These are phyloP conservation scores for Penicillium sp. DNA, from an alignment of 2,329 filamentous ascomycete species.

Conservation along the genomic window DNA sequence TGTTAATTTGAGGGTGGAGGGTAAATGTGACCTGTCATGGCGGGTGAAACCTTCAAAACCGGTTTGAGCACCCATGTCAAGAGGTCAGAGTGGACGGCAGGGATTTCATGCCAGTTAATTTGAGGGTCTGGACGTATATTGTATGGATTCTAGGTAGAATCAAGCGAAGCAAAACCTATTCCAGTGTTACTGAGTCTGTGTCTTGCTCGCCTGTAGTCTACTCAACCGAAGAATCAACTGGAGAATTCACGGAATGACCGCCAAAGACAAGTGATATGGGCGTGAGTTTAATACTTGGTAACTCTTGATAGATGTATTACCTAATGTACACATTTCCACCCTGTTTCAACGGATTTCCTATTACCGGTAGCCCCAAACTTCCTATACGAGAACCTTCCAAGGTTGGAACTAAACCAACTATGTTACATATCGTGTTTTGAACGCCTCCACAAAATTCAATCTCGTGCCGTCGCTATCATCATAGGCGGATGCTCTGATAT, in stretches of 20 bases:
- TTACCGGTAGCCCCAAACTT: too few species aligned
- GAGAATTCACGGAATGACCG: background rate
- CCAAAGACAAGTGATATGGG: background rate
- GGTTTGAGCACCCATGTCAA: background rate
- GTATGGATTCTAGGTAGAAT: background rate
- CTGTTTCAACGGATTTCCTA: background rate
- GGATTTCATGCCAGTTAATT: background rate
- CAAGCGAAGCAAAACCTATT: too few species aligned
- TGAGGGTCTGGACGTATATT: background rate
- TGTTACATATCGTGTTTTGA: conserved; percentile 16
- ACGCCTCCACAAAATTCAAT: conserved; percentile 20
- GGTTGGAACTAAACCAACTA: conserved; percentile 1
- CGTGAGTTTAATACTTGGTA: background rate
- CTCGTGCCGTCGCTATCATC: conserved; percentile 4
- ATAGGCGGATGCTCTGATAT: background rate
- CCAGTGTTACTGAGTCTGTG: too few species aligned
- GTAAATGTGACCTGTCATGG: background rate
- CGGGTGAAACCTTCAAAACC: background rate
- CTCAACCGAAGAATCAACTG: background rate
- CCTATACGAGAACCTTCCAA: background rate
- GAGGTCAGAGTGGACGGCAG: background rate
- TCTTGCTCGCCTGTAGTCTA: background rate
- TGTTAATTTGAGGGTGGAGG: background rate
- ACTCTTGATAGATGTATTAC: background rate
- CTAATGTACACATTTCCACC: background rate